Base-by-base conservation (phyloP, 192 early-diverging fungal species). In the Lobosporangium transversale region DNA sequence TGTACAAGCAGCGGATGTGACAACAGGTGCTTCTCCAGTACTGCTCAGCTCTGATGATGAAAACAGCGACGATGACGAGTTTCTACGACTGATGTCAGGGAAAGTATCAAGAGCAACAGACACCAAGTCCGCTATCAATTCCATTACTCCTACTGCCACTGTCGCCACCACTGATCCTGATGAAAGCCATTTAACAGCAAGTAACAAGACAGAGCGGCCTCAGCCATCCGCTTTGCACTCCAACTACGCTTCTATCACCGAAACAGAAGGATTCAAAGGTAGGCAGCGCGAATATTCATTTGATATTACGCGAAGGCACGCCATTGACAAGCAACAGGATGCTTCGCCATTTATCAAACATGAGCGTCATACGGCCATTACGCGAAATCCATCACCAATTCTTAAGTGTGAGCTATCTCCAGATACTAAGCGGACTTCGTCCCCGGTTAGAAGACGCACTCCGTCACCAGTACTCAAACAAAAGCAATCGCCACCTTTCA, bases 41-140 rank as follows among this genome's bases (percentile, higher is more conserved):
- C 12, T 60, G 2, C 49, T 35, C 12, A 70, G 68, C 53, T 70
- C 68, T 3, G 68, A 70, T 1, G 68, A 68, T 20, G 66, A 59
- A 1, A 45, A 36, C 24, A 49, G 49, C 24, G 37, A 33, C 18
- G 40, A 53, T 17, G 23, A 53, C 40, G 36, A 52, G 3, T 44
- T 30, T 26, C 14, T 37, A 15, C 27, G 21, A 9, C 15, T 26
- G 10, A 21, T 31, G 45, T 11, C 44, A 20, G 29, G 58, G 24
- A 26, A 56, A 20, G 20, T 17, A 14, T 26, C 30, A 23, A n/a
- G 9, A 53, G 29, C 26, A 12, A 18, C 4, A 53, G 7, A 7
- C 51, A 17, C 9, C 40, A 42, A 42, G 17, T 12, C 9, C 10
- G 17, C 17, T 12, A 42, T 9, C 9, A 42, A 42, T 42, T 9